Evolutionary conservation across 352 stramenopile species (phyloP), one percentile per base, ranked within the genome.

Genomic region (Peronospora destructor): DNA sequence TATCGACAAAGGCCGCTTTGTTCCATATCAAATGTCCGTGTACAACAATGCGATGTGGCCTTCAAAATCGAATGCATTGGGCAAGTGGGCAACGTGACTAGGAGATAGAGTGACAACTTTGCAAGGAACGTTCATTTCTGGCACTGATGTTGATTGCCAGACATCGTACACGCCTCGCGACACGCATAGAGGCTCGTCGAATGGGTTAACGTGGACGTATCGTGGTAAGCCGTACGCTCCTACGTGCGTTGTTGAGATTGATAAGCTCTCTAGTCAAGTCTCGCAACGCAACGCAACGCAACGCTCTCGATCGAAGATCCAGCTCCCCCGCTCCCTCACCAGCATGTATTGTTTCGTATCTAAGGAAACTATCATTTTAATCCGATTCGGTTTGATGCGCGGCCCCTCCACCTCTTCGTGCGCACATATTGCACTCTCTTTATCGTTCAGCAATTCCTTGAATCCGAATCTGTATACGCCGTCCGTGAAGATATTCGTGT

Each of bases 1-100:
- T 49, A 56, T 71, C 34, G 57, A 66, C 45, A 41, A 68, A 55
- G 45, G 38, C 9, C 26, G 16, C 17, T 67, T 61, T 14, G 33
- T 45, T 3, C 57, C 53, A 1, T 56, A 42, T 48, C 45, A 33
- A 55, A 51, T 49, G 30, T 36, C 51, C 2, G 46, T 53, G 23
- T 51, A 53, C 21, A 55, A 49, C 44, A 54, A 40, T 14, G 19
- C 8, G 8, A 30, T 30, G 36, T 68, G 49, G 45, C 30, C 6
- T 3, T 7, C 12, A 23, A 45, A 32, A 56, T 56, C 8, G 37
- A 0, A 25, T 25, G n/a, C n/a, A 1, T 25, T 48, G 9, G 8
- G 19, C 14, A 6, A 38, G 1, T 61, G 46, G 34, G 4, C 45
- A 1, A 38, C n/a, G 13, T 51, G 33, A 11, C 42, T 12, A 45